These are phyloP conservation scores for Cryptomeria japonica DNA, from an alignment of 75 land plant species.

Conservation along the genomic window DNA sequence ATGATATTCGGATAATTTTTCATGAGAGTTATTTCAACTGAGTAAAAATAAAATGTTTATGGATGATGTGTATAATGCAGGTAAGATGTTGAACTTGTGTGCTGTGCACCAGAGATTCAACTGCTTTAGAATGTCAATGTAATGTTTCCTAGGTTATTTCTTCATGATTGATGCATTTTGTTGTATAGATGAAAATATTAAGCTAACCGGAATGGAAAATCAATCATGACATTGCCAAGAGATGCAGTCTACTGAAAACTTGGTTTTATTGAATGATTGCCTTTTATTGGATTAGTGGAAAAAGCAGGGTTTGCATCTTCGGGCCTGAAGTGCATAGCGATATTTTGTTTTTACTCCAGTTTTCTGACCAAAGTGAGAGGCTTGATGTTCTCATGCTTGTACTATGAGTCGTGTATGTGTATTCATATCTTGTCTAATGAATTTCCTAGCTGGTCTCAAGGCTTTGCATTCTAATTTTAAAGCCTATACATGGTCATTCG, in stretches of 20 bases:
- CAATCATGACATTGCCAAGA: background rate
- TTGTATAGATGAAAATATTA: background rate
- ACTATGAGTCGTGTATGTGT: background rate
- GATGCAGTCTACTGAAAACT: background rate
- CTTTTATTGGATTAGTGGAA: background rate
- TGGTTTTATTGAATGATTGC: background rate
- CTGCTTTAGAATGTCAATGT: background rate
- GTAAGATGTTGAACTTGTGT: background rate
- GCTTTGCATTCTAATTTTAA: background rate
- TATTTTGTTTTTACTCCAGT: background rate
- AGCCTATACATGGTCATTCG: background rate
- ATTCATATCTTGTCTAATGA: background rate
- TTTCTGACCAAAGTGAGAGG: background rate
- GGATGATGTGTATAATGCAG: background rate
- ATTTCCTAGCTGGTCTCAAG: background rate
- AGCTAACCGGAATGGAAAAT: background rate
- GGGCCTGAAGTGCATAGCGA: background rate
- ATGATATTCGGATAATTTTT: background rate
- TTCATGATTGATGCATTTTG: background rate
- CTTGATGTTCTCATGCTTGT: background rate
- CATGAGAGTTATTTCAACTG: background rate
- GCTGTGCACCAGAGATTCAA: slow-evolving; percentile 1
- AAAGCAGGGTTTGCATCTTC: background rate
- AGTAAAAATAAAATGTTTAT: background rate
- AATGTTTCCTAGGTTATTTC: background rate